Conservation (phyloP, 2,329 filamentous ascomycete genomes). For the Sarocladiaceae sp. region DNA sequence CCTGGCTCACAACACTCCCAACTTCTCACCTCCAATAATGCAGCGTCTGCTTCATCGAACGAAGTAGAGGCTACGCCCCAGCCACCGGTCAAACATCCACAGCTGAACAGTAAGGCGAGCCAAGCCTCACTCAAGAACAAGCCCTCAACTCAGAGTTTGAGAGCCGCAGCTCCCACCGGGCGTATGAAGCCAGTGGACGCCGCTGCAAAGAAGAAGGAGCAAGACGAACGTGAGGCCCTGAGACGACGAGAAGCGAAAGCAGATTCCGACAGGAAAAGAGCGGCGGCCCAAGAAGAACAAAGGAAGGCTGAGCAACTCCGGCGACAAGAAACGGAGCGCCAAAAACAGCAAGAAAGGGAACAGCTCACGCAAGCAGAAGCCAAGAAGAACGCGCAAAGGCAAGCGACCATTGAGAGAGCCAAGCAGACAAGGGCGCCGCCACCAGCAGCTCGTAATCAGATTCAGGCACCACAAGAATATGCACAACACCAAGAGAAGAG, state of each 20-base stretch:
- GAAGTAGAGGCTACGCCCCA: background rate
- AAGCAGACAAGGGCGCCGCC: slow-evolving; percentile 62
- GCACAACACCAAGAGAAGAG: slow-evolving; percentile 22
- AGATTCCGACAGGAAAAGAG: slow-evolving; percentile 74
- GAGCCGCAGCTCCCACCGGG: slow-evolving; percentile 52
- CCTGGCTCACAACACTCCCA: slow-evolving; percentile 59
- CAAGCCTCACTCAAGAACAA: slow-evolving; percentile 60
- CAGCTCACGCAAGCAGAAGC: slow-evolving; percentile 56
- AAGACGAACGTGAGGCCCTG: slow-evolving; percentile 75
- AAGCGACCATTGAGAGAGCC: slow-evolving; percentile 59
- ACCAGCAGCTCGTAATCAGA: slow-evolving; percentile 52
- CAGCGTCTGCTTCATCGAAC: background rate
- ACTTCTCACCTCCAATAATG: slow-evolving; percentile 44
- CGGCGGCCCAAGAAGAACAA: slow-evolving; percentile 62
- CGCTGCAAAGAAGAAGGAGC: slow-evolving; percentile 78
- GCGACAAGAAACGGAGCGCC: slow-evolving; percentile 58
- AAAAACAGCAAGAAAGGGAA: slow-evolving; percentile 57
- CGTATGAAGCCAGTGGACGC: slow-evolving; percentile 69
- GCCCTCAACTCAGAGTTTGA: slow-evolving; percentile 55
- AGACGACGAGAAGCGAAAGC: slow-evolving; percentile 77
- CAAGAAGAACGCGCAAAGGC: slow-evolving; percentile 62
- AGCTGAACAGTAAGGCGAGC: slow-evolving; percentile 61
- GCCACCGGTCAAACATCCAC: slow-evolving; percentile 39
- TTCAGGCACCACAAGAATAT: slow-evolving; percentile 44
- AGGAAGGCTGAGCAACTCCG: slow-evolving; percentile 53